A percentile compares a stretch with the other conserved stretches of the same genome.
Conservation (phyloP, 305 asterid species). For the Fraxinus dipetala region DNA sequence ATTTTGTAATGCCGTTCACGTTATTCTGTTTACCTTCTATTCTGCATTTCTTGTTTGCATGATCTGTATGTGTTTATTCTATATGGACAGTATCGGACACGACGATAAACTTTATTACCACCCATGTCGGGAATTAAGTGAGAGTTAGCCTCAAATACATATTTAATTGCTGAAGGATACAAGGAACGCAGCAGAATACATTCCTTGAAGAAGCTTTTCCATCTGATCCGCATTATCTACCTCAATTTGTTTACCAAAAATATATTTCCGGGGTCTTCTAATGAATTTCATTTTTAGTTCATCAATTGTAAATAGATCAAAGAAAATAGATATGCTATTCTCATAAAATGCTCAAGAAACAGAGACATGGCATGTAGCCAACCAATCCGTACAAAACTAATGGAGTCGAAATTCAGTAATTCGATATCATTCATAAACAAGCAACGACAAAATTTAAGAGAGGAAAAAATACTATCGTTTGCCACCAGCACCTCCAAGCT, state of each 20-base stretch:
- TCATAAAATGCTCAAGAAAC: slow-evolving; percentile 1
- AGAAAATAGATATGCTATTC: neutral
- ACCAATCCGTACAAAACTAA: neutral
- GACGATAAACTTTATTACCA: neutral
- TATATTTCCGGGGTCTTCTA: neutral
- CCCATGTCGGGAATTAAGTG: neutral
- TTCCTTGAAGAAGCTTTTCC: neutral
- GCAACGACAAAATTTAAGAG: neutral
- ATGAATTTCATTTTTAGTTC: neutral
- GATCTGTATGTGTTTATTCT: neutral
- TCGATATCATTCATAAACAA: neutral
- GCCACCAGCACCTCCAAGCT: slow-evolving; percentile 27
- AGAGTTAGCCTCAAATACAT: neutral
- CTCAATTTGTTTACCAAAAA: neutral
- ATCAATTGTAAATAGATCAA: neutral
- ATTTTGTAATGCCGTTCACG: neutral
- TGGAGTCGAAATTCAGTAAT: neutral
- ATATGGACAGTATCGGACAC: neutral
- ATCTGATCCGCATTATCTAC: neutral
- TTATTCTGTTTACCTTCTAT: neutral
- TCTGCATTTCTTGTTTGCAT: neutral
- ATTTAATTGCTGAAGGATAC: neutral
- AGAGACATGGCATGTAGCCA: neutral
- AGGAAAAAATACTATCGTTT: neutral
- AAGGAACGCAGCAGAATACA: neutral